Evolutionary conservation across 2,329 filamentous ascomycete species (phyloP).

Genomic region (Clarireedia hainanense): DNA sequence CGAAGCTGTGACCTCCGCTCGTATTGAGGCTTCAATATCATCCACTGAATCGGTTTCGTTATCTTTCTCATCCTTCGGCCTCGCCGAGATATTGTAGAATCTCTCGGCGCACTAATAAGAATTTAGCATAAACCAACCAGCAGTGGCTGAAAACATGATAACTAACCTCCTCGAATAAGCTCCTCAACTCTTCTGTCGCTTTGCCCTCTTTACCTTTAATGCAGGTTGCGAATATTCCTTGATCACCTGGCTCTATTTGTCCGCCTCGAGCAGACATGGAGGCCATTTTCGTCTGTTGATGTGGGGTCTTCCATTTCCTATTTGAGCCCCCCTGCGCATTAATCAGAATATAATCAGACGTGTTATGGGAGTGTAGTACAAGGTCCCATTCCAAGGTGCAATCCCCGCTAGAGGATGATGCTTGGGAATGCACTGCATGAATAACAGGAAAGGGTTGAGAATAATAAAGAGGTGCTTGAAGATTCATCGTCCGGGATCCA

Average conservation of each 20-base stretch:
- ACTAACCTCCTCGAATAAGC: conserved; percentile 58
- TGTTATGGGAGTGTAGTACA: no score
- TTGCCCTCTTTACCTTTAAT: conserved; percentile 63
- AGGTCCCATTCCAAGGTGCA: no score
- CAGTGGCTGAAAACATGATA: not conserved
- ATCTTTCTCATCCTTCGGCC: conserved; percentile 28
- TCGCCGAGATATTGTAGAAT: conserved; percentile 39
- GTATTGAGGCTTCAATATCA: conserved; percentile 69
- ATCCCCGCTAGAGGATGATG: no score
- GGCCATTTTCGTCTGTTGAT: conserved; percentile 43
- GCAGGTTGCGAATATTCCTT: conserved; percentile 73
- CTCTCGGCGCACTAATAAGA: conserved; percentile 53
- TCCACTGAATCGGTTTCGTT: conserved; percentile 37
- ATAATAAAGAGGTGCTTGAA: no score
- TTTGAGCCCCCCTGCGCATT: conserved; percentile 36
- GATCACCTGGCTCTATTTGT: conserved; percentile 57
- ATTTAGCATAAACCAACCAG: not conserved
- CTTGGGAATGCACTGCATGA: no score
- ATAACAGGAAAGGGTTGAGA: no score
- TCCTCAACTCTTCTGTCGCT: conserved; percentile 58
- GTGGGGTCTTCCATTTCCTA: conserved; percentile 55
- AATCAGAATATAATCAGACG: not conserved
- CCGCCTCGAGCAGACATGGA: conserved; percentile 35
- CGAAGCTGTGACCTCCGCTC: conserved; percentile 57
- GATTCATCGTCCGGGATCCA: no score